Evolutionary conservation across 768 basidiomycete genomes (phyloP).

Genomic region (Podaxis pistillaris): DNA sequence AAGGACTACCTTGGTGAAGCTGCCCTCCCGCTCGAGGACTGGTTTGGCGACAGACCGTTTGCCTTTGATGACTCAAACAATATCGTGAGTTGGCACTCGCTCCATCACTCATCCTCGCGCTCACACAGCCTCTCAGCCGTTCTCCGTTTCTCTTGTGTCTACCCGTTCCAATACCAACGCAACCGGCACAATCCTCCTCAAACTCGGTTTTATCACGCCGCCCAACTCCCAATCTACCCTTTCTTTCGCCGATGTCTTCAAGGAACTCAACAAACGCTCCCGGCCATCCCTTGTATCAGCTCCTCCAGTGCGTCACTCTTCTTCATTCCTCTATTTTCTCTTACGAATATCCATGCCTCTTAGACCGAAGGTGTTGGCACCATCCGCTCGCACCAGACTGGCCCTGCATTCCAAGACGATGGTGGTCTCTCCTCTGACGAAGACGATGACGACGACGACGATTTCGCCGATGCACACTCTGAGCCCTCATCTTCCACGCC

Average conservation of each 20-base stretch:
- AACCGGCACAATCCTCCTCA: constrained; percentile 41
- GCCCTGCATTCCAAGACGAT: constrained; percentile 69
- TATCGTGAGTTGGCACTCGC: constrained; percentile 44
- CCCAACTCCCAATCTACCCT: constrained; percentile 41
- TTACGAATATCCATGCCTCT: constrained; percentile 9
- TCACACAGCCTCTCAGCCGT: constrained; percentile 25
- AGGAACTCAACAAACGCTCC: constrained; percentile 60
- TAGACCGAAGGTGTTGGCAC: constrained; percentile 89
- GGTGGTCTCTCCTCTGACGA: constrained; percentile 61
- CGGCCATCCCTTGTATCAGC: constrained; percentile 70
- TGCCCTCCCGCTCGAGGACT: constrained; percentile 73
- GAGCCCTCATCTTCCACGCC: constrained; percentile 24
- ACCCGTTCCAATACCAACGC: constrained; percentile 38
- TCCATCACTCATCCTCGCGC: background rate
- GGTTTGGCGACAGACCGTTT: constrained; percentile 55
- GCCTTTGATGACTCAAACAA: constrained; percentile 66
- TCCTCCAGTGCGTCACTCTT: constrained; percentile 58
- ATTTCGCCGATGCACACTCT: constrained; percentile 25
- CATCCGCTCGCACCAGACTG: constrained; percentile 57
- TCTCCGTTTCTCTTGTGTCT: constrained; percentile 39
- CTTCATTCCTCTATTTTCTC: background rate
- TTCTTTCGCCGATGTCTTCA: constrained; percentile 56
- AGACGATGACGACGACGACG: constrained; percentile 31
- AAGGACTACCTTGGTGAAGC: constrained; percentile 96
- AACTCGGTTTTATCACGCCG: constrained; percentile 47